phyloP scores from a whole-genome alignment of 2,329 filamentous ascomycete species.

The Exophiala mesophila region DNA sequence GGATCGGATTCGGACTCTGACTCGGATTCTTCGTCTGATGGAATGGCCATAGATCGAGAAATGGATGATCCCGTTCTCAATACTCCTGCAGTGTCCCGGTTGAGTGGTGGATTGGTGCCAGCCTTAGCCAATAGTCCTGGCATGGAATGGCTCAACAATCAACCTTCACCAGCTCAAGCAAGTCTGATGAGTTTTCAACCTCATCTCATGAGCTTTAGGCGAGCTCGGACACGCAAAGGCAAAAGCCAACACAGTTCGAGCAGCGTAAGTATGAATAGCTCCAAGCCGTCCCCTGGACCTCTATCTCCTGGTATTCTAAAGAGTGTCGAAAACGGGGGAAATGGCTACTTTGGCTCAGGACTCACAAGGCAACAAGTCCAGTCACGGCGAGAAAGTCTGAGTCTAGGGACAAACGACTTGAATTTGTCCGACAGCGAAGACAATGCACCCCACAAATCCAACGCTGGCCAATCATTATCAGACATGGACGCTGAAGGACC shows the following conservation, averaged over 20 bases:
- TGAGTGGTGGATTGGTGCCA: constrained; percentile 44
- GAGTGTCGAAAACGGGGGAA: constrained; percentile 49
- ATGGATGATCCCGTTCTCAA: constrained; percentile 73
- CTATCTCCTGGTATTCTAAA: constrained; percentile 68
- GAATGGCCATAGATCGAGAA: constrained; percentile 57
- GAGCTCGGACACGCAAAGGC: constrained; percentile 53
- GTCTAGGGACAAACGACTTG: constrained; percentile 81
- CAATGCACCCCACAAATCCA: constrained; percentile 45
- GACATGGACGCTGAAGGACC: constrained; percentile 39
- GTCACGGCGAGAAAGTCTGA: constrained; percentile 78
- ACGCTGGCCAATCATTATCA: constrained; percentile 30
- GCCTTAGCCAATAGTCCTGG: constrained; percentile 48
- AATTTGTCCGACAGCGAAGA: constrained; percentile 74
- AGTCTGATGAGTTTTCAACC: constrained; percentile 76
- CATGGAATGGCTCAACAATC: constrained; percentile 58
- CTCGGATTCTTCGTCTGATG: constrained; percentile 60
- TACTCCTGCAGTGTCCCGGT: constrained; percentile 71
- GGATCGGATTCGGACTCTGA: constrained; percentile 72
- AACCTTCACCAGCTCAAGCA: constrained; percentile 61
- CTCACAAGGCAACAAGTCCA: constrained; percentile 44
- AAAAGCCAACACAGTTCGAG: constrained; percentile 62
- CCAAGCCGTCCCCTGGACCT: constrained; percentile 63
- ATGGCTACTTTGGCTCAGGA: constrained; percentile 52
- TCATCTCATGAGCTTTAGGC: constrained; percentile 74
- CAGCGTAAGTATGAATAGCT: constrained; percentile 66